Percentiles rank a stretch among this genome's conserved stretches.
phyloP scores from a whole-genome alignment of 768 basidiomycete genomes.

The Tephrocybe sp. region DNA sequence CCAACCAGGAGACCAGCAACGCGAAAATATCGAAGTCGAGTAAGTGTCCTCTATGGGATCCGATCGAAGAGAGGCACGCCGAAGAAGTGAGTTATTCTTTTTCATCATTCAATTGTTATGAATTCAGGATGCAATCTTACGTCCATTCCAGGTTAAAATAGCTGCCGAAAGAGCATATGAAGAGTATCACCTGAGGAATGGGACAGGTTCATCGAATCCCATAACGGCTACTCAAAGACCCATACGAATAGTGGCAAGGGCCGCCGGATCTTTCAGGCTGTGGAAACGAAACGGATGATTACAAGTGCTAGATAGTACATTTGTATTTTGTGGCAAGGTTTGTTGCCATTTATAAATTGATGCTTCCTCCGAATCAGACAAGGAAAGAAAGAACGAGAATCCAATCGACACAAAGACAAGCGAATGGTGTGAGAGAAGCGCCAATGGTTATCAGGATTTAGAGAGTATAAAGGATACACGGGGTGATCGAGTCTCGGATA shows the following conservation, averaged over 20 bases:
- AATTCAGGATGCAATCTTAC: background rate
- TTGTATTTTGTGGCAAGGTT: background rate
- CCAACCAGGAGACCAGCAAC: too few species aligned
- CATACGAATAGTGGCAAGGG: too few species aligned
- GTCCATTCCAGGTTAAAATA: slow-evolving; percentile 47
- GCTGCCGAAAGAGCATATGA: slow-evolving; percentile 68
- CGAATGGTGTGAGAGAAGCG: background rate
- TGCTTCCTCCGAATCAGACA: slow-evolving; percentile 1
- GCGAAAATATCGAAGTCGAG: slow-evolving; percentile 24
- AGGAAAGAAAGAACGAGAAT: background rate
- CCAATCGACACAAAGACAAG: background rate
- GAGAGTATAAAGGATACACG: slow-evolving; percentile 18
- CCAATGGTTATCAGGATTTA: slow-evolving; percentile 19
- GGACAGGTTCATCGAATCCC: too few species aligned
- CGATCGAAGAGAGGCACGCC: slow-evolving; percentile 59
- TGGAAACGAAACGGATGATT: background rate
- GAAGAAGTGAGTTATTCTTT: slow-evolving; percentile 50
- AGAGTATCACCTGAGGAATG: slow-evolving; percentile 59
- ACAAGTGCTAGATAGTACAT: background rate
- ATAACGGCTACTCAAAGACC: too few species aligned
- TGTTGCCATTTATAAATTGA: background rate
- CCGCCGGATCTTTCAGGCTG: too few species aligned
- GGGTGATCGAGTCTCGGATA: slow-evolving; percentile 4
- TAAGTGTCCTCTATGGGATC: slow-evolving; percentile 71
- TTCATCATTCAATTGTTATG: background rate